These are phyloP conservation scores for Oxyria digyna DNA, from an alignment of 148 eudicot genomes.

Conservation along the genomic window DNA sequence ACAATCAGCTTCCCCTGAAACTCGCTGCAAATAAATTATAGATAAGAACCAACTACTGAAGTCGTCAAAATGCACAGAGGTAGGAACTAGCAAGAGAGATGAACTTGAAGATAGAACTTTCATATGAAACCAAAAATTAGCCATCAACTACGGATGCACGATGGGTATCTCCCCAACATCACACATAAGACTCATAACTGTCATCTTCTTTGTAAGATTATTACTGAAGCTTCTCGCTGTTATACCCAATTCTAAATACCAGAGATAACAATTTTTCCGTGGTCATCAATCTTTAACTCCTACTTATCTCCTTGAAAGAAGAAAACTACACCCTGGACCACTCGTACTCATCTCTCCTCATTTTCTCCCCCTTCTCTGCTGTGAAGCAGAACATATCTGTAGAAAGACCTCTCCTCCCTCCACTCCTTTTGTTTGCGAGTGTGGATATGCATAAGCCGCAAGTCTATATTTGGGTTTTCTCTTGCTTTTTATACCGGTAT, in stretches of 20 bases:
- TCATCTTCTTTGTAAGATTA: background rate
- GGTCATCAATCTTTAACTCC: background rate
- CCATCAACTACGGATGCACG: background rate
- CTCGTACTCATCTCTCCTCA: background rate
- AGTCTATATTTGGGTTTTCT: background rate
- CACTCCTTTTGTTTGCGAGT: background rate
- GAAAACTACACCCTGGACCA: background rate
- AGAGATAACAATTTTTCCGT: background rate
- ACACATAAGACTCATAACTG: background rate
- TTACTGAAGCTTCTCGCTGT: background rate
- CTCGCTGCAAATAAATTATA: slow-evolving; percentile 26
- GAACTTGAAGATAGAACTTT: background rate
- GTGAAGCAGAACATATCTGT: background rate
- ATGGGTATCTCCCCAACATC: background rate
- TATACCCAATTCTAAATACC: background rate
- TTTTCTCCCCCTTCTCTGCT: background rate
- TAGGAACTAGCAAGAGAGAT: background rate
- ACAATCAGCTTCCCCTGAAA: slow-evolving; percentile 66
- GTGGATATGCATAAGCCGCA: background rate
- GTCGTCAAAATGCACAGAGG: background rate
- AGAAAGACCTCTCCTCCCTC: background rate
- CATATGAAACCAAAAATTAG: background rate
- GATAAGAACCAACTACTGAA: background rate
- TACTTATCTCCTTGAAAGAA: background rate
- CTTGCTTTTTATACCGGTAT: background rate